These are phyloP conservation scores for Tolypocladium paradoxum DNA, from an alignment of 2,329 filamentous ascomycete genomes.

Conservation along the genomic window DNA sequence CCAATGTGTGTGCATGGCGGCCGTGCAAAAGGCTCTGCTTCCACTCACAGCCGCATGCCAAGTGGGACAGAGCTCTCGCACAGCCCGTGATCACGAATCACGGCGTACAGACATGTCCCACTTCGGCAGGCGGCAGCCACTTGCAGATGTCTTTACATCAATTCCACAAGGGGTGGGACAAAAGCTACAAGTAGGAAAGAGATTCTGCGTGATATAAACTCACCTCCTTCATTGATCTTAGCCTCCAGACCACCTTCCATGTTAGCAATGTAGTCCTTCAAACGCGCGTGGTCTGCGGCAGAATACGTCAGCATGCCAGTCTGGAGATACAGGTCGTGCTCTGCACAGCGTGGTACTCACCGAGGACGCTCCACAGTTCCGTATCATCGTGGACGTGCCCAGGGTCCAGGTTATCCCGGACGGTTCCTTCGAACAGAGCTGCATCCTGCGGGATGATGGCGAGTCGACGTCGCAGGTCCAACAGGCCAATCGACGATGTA, in stretches of 20 bases:
- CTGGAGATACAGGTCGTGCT: neutral
- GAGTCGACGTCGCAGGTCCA: slow-evolving; percentile 78
- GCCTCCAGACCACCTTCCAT: slow-evolving; percentile 91
- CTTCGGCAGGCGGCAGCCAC: neutral
- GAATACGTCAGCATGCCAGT: slow-evolving; percentile 1
- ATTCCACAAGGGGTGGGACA: neutral
- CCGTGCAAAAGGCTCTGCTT: neutral
- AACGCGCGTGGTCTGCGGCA: slow-evolving; percentile 68
- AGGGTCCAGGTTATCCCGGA: slow-evolving; percentile 92
- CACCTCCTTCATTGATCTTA: slow-evolving; percentile 85
- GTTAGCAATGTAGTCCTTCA: slow-evolving; percentile 77
- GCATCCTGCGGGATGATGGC: slow-evolving; percentile 98
- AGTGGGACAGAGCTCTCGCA: neutral
- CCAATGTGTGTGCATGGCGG: neutral
- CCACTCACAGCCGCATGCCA: neutral
- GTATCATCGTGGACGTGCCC: slow-evolving; percentile 93
- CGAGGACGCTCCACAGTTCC: slow-evolving; percentile 89
- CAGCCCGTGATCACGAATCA: neutral
- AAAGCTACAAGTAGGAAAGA: neutral
- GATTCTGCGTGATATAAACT: slow-evolving; percentile 25
- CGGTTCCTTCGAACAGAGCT: slow-evolving; percentile 84
- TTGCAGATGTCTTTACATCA: neutral
- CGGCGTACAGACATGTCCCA: neutral
- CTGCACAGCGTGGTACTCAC: slow-evolving; percentile 39
- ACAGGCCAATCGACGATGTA: slow-evolving; percentile 78